Conservation (phyloP, 2,329 filamentous ascomycete species). For the Ophiostoma fasciatum region DNA sequence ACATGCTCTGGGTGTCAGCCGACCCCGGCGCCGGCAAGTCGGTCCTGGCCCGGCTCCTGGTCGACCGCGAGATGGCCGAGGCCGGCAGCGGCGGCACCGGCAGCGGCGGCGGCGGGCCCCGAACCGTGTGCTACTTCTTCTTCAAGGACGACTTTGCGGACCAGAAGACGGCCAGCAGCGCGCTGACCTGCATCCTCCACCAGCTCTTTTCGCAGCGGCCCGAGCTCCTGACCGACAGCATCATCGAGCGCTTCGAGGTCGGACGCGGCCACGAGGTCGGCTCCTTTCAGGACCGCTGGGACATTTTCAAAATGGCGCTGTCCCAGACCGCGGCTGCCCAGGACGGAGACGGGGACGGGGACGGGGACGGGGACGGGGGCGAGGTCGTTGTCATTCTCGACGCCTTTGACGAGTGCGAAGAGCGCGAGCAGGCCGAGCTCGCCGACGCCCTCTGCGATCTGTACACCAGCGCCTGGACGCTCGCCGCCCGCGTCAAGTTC, state of each 20-base stretch:
- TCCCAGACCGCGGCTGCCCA: neutral
- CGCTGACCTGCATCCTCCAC: conserved; percentile 2
- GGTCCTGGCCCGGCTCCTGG: conserved; percentile 3
- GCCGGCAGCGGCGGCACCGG: neutral
- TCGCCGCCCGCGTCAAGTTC: conserved; percentile 10
- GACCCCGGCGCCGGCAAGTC: conserved; percentile 7
- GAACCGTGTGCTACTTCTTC: conserved; percentile 27
- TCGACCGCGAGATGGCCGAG: neutral
- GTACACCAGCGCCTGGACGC: no score
- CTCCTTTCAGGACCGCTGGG: neutral
- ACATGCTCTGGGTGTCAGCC: conserved; percentile 2
- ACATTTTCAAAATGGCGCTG: no score
- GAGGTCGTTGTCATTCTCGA: conserved; percentile 1
- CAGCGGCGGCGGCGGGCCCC: neutral
- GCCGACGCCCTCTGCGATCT: no score
- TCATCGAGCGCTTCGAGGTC: neutral
- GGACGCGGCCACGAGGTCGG: neutral
- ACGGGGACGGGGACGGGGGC: no score
- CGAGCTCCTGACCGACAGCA: neutral
- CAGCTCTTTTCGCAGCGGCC: neutral
- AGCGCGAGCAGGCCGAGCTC: neutral
- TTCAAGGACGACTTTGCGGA: conserved; percentile 21
- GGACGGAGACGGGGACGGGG: no score
- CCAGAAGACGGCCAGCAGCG: neutral
- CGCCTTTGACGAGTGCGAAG: neutral